Percentiles rank a stretch among this genome's conserved stretches.
These are phyloP conservation scores for Casuarina equisetifolia DNA, from an alignment of 306 rosid species.

Conservation along the genomic window DNA sequence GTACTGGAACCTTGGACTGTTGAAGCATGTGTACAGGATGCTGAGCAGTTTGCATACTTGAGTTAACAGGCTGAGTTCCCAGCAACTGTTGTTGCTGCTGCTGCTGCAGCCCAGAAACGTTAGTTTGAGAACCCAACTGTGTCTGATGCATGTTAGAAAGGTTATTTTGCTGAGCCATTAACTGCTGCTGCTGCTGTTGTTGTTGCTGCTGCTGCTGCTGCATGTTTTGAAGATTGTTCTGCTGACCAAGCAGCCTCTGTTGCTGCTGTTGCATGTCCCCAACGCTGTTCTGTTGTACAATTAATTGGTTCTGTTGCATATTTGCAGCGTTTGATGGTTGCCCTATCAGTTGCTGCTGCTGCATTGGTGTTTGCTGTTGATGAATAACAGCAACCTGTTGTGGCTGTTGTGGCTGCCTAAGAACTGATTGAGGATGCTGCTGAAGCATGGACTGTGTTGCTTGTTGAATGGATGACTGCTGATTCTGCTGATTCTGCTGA, in stretches of 20 bases:
- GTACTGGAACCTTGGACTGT: constrained; percentile 62
- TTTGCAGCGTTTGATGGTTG: constrained; percentile 64
- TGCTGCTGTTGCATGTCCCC: constrained; percentile 77
- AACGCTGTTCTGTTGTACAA: constrained; percentile 62
- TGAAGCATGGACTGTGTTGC: constrained; percentile 69
- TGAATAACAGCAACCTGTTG: constrained; percentile 60
- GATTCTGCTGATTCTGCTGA: constrained; percentile 80
- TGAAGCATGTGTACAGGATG: constrained; percentile 71
- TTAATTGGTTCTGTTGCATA: constrained; percentile 67
- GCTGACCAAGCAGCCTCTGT: constrained; percentile 71
- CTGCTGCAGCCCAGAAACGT: constrained; percentile 66
- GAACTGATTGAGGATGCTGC: constrained; percentile 74
- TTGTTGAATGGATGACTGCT: constrained; percentile 68
- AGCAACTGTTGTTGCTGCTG: constrained; percentile 60
- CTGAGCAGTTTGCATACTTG: constrained; percentile 71
- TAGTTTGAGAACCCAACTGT: constrained; percentile 67
- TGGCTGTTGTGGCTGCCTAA: constrained; percentile 77
- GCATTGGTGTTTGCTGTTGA: constrained; percentile 64
- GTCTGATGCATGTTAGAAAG: constrained; percentile 74
- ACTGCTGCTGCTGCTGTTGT: constrained; percentile 42
- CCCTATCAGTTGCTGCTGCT: constrained; percentile 64
- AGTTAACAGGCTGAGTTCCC: constrained; percentile 66
- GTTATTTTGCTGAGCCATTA: constrained; percentile 71
- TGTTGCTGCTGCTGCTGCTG: constrained; percentile 65
- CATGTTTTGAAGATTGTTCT: constrained; percentile 65